Conservation (phyloP, 2,329 filamentous ascomycete genomes). For the Capronia epimyces region DNA sequence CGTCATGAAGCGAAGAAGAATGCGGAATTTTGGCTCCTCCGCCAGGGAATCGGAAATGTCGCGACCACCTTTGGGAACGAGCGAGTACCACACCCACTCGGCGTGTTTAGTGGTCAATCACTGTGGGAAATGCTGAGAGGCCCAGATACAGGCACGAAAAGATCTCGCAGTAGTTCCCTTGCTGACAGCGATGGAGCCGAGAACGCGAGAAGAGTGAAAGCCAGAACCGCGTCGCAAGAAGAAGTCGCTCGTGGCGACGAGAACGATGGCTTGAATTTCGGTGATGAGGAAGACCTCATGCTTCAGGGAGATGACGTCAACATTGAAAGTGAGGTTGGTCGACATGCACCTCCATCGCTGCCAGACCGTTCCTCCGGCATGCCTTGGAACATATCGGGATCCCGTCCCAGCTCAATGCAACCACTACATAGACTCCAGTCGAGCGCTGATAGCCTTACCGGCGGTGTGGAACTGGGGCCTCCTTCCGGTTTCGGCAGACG, state of each 20-base stretch:
- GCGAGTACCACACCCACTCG: constrained; percentile 47
- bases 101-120: constrained; percentile 53
- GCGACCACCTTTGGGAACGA: constrained; percentile 43
- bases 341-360: constrained; percentile 61
- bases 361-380: constrained; percentile 63
- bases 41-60: constrained; percentile 52
- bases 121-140: constrained; percentile 49
- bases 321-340: constrained; percentile 55
- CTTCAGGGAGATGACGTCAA: constrained; percentile 37
- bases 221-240: constrained; percentile 29
- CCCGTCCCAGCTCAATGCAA: constrained; percentile 41
- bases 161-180: constrained; percentile 32
- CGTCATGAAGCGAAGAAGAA: constrained; percentile 55
- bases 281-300: constrained; percentile 35
- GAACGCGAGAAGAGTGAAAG: constrained; percentile 35
- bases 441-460: constrained; percentile 33
- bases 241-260: constrained; percentile 34
- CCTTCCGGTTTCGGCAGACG: constrained; percentile 36
- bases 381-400: constrained; percentile 63
- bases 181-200: constrained; percentile 29
- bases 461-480: constrained; percentile 24
- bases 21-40: constrained; percentile 57
- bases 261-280: constrained; percentile 15
- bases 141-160: constrained; percentile 24
- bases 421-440: constrained; percentile 36